A percentile compares a stretch with the other conserved stretches of the same genome.
Evolutionary conservation across 2,329 filamentous ascomycete species (phyloP).

Genomic region (Diaporthe helianthi): DNA sequence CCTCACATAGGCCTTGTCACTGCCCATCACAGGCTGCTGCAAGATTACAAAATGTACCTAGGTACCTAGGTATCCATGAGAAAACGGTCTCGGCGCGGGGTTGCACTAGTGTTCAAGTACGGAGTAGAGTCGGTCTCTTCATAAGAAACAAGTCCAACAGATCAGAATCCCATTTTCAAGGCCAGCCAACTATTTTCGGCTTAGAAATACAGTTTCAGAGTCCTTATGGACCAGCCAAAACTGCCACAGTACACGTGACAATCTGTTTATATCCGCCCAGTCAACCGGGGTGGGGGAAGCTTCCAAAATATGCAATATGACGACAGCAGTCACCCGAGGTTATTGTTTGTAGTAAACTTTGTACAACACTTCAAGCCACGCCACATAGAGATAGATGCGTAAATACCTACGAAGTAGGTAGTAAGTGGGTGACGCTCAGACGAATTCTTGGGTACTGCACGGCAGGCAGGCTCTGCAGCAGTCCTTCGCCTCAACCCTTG

Average conservation of each 20-base stretch:
- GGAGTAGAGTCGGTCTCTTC: neutral
- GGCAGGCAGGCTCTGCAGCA: neutral
- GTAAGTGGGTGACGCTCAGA: neutral
- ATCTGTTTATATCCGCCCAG: neutral
- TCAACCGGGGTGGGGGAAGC: neutral
- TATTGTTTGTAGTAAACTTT: too few species aligned
- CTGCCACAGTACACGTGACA: too few species aligned
- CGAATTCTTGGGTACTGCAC: slow-evolving; percentile 7
- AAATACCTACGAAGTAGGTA: too few species aligned
- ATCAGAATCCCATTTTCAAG: neutral
- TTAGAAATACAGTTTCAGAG: neutral
- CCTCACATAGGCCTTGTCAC: slow-evolving; percentile 15
- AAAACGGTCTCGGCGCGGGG: neutral
- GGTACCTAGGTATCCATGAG: too few species aligned
- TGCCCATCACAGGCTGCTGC: neutral
- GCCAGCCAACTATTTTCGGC: too few species aligned
- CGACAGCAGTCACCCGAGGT: slow-evolving; percentile 22
- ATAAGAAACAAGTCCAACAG: neutral
- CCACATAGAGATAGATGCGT: neutral
- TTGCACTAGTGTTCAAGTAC: neutral
- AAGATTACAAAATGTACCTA: neutral
- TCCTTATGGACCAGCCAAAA: neutral
- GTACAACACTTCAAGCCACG: too few species aligned
- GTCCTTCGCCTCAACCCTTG: slow-evolving; percentile 8
- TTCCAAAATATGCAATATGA: slow-evolving; percentile 29